Conservation (phyloP, 2,329 filamentous ascomycete species). For the Diaporthe citri region DNA sequence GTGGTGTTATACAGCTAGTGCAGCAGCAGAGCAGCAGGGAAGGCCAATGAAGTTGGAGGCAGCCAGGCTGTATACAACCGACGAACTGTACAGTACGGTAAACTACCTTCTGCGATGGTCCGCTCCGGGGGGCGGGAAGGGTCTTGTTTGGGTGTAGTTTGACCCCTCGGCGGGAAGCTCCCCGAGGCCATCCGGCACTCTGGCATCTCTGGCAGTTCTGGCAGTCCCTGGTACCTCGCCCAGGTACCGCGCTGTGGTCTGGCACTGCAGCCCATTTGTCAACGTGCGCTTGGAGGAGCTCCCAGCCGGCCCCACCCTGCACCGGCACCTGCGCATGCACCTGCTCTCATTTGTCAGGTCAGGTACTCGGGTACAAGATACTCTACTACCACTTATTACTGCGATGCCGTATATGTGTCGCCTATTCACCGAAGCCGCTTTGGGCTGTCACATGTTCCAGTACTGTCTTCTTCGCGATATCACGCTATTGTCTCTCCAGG, state of each 20-base stretch:
- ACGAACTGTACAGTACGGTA: slow-evolving; percentile 19
- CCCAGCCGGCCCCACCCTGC: background rate
- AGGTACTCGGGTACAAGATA: background rate
- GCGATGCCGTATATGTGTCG: slow-evolving; percentile 14
- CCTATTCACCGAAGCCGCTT: slow-evolving; percentile 15
- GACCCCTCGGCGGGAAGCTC: slow-evolving; percentile 30
- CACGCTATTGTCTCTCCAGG: background rate
- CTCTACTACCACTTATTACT: background rate
- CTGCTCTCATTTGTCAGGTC: slow-evolving; percentile 19
- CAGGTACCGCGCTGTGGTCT: background rate
- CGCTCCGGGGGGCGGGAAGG: slow-evolving; percentile 28
- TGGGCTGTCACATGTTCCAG: slow-evolving; percentile 12
- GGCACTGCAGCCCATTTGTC: slow-evolving; percentile 7
- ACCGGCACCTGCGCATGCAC: background rate
- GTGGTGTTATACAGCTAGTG: slow-evolving; percentile 23
- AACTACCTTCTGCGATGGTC: slow-evolving; percentile 13
- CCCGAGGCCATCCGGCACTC: slow-evolving; percentile 18
- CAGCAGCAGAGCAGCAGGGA: slow-evolving; percentile 10
- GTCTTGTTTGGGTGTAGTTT: slow-evolving; percentile 32
- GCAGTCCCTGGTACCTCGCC: background rate
- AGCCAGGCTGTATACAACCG: slow-evolving; percentile 14
- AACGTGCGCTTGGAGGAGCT: slow-evolving; percentile 15
- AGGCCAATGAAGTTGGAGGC: slow-evolving; percentile 34
- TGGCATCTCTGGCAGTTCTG: background rate
- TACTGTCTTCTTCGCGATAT: background rate